A percentile compares a stretch with the other conserved stretches of the same genome.
phyloP scores from a whole-genome alignment of 176 grass and related monocot species.

The Puccinellia tenuiflora region DNA sequence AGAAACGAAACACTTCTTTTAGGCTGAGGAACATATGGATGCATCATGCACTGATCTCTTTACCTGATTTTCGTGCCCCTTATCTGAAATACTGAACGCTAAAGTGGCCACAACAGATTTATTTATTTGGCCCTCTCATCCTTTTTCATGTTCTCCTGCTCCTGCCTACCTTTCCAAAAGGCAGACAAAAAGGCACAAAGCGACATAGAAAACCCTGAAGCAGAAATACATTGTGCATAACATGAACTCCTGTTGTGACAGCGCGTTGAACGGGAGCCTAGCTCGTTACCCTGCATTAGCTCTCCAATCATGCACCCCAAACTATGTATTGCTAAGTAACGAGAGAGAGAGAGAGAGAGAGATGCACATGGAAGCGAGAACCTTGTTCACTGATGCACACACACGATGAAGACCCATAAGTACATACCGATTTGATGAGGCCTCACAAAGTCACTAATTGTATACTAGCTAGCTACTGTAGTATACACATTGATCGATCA shows the following conservation, averaged over 20 bases:
- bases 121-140: background rate
- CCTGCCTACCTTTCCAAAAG: background rate
- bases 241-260: background rate
- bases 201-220: too few species aligned
- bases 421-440: conserved; percentile 17
- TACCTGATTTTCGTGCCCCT: conserved; percentile 11
- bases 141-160: background rate
- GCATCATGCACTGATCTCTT: conserved; percentile 17
- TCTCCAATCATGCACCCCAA: too few species aligned
- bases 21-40: conserved; percentile 24
- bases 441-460: background rate
- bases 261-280: background rate
- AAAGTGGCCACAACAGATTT: background rate
- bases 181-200: too few species aligned
- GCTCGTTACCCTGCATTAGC: too few species aligned
- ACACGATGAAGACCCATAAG: background rate
- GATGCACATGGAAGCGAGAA: conserved; percentile 16
- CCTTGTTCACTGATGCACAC: conserved; percentile 7
- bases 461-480: background rate
- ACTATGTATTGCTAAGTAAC: too few species aligned
- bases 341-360: too few species aligned
- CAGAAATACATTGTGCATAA: background rate
- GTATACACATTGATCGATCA: background rate
- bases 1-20: background rate
- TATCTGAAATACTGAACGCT: background rate